Evolutionary conservation across 2,329 filamentous ascomycete genomes (phyloP), one percentile per base, ranked within the genome.

Genomic region (Trichophyton verrucosum): DNA sequence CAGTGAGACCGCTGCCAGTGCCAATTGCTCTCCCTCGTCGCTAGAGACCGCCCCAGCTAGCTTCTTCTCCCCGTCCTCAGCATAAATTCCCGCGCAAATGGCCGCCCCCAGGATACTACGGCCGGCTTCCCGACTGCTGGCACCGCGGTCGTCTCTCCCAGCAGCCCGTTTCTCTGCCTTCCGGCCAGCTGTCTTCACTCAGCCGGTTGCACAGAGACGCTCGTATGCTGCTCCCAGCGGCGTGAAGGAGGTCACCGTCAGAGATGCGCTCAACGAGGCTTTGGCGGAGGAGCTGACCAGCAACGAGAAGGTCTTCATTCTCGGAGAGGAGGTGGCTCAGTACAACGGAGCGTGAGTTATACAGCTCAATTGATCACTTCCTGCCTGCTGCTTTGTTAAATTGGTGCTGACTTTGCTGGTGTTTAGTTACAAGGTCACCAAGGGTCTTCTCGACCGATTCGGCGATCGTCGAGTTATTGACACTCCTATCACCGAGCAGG

Each of bases 321-420:
- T 99, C 62, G 94, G 94, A 71, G 94, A 99, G 82, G 94, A 99
- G 81, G 94, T 99, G 72, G 94, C 94, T 71, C 94, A 99, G 80
- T 99, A 99, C 82, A 99, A 99, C 77, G 94, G 94, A 82, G 92
- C 92, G 81, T 84, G 77, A 75, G 78, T 64, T 60, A 61, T 51
- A 49, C 61, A 15, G 11, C 9, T 8, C 58, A 15, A 24, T 42
- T 53, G 17, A 56, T 27, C 20, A 20, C 61, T 56, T 40, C 42
- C 58, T 33, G 57, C 49, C 49, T 27, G 27, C 58, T 15, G 15
- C 3, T 5, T 44, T 5, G 40, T 9, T 4, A 46, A 60, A 61
- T 33, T 9, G 30, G 20, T 13, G 46, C 46, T 49, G 20, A 49
- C 13, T 13, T 24, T 49, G 6, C 20, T 22, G 46, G 22, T 22